Conservation (phyloP, 148 eudicot genomes). For the Rhododendron simsii region DNA sequence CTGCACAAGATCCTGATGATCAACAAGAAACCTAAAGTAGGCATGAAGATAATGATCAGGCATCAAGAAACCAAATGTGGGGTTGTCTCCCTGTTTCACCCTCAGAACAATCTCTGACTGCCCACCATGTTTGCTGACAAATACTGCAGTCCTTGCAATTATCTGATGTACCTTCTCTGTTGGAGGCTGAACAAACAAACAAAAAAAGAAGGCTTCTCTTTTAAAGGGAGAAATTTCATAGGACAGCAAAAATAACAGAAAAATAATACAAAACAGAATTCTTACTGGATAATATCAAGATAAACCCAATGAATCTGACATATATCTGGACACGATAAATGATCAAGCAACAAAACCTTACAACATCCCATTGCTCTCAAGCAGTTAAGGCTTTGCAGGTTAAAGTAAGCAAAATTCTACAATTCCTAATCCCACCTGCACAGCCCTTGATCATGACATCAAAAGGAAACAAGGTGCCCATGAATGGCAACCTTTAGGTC, state of each 20-base stretch:
- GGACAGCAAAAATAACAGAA: not conserved
- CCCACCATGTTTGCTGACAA: conserved; percentile 85
- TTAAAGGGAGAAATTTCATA: conserved; percentile 10
- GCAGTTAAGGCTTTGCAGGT: conserved; percentile 40
- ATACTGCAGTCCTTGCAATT: conserved; percentile 90
- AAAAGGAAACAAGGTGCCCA: conserved; percentile 89
- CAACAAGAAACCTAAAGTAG: conserved; percentile 90
- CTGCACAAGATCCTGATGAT: conserved; percentile 64
- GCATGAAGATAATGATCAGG: conserved; percentile 91
- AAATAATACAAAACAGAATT: not conserved
- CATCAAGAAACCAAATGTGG: conserved; percentile 96
- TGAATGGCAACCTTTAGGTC: conserved; percentile 82
- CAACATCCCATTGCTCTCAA: conserved; percentile 43
- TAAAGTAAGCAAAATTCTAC: conserved; percentile 40
- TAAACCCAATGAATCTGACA: conserved; percentile 21
- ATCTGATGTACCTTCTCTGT: conserved; percentile 92
- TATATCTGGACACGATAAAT: conserved; percentile 29
- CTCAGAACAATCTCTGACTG: conserved; percentile 94
- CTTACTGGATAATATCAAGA: conserved; percentile 13
- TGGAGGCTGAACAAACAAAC: conserved; percentile 66
- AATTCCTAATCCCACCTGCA: conserved; percentile 98
- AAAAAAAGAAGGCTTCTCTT: conserved; percentile 4
- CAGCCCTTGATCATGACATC: conserved; percentile 75
- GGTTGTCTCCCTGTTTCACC: conserved; percentile 98
- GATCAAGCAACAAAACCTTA: conserved; percentile 31